Base-by-base conservation (phyloP, 2,329 filamentous ascomycete species). In the Aspergillus oerlinghausenensis region DNA sequence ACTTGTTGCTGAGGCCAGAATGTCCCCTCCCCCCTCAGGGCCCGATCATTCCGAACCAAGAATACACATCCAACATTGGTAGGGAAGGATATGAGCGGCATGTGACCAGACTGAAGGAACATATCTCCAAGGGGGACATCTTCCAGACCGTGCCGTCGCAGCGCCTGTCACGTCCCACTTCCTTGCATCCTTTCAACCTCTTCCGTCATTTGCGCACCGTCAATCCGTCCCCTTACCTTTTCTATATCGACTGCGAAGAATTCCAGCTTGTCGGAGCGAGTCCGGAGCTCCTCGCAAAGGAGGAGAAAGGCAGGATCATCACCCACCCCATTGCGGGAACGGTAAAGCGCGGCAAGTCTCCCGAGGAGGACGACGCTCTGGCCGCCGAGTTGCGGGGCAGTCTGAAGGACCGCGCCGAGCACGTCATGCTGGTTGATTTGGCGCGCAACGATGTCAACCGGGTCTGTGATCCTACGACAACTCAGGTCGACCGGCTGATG, bases 241-340 rank as follows among this genome's bases (percentile, higher is more conserved):
- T 99, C 80, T 99, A 92, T 77, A 85, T 99, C 60, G 87, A 94
- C 73, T 97, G 93, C 77, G 83, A 84, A 58, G 88, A 90, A 69
- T 97, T 99, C 77, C 90, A 97, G 72, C 92, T 99, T 63, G 88
- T 99, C 11, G 94, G 94, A 57, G 94, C 94, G 42, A 96, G 90
- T 56, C 94, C 94, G 1, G 94, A 99, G 77, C 84, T 97, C 59
- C 85, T 99, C 49, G 93, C 96, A 68, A 97, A 97, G 77, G 87
- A 89, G 63, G 92, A 96, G 70, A 83, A 82, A 42, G 90, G 92
- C 26, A 84, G 90, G 53, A 89, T 99, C 71, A 91, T 97, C 70
- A 97, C 92, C 25, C 94, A 99, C 74, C 93, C 94, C 7, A 99
- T 99, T 70, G 94, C 94, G 11, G 94, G 94, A 54, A 99, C 94